phyloP scores from a whole-genome alignment of 2,329 filamentous ascomycete genomes.

The Akanthomyces muscarius region DNA sequence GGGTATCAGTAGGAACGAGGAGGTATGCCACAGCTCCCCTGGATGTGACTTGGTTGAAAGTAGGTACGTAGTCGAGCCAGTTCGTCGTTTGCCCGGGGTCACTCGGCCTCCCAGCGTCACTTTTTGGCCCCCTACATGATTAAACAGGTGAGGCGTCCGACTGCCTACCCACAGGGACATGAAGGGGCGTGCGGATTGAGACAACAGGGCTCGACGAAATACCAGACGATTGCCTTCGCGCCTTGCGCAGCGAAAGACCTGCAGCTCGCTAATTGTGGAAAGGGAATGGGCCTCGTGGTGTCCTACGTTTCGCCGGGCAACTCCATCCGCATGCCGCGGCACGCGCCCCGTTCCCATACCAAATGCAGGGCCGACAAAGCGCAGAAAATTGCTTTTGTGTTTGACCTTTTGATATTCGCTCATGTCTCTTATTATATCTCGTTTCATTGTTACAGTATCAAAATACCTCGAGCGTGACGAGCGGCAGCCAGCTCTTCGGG shows the following conservation, averaged over 20 bases:
- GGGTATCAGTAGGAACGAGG: neutral
- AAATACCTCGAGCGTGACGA: neutral
- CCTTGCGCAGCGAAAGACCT: neutral
- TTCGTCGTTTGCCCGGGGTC: neutral
- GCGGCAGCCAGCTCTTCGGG: neutral
- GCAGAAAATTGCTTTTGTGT: neutral
- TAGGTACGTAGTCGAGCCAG: too few relatives aligned
- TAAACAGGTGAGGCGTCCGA: neutral
- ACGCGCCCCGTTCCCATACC: neutral
- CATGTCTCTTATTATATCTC: neutral
- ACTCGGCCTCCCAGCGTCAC: neutral
- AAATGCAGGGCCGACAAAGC: neutral
- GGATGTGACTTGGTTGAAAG: too few relatives aligned
- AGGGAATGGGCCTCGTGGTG: neutral
- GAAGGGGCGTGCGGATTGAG: neutral
- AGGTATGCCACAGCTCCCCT: neutral
- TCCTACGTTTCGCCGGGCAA: neutral
- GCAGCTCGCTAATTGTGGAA: neutral
- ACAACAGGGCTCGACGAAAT: neutral
- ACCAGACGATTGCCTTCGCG: neutral
- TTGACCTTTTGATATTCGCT: too few relatives aligned
- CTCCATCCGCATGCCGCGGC: constrained; percentile 2
- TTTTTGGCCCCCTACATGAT: constrained; percentile 11
- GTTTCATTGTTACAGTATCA: neutral
- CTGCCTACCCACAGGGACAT: neutral